Base-by-base conservation (phyloP, 1,284 basidiomycete species). In the Cryptococcus amylolentus region DNA sequence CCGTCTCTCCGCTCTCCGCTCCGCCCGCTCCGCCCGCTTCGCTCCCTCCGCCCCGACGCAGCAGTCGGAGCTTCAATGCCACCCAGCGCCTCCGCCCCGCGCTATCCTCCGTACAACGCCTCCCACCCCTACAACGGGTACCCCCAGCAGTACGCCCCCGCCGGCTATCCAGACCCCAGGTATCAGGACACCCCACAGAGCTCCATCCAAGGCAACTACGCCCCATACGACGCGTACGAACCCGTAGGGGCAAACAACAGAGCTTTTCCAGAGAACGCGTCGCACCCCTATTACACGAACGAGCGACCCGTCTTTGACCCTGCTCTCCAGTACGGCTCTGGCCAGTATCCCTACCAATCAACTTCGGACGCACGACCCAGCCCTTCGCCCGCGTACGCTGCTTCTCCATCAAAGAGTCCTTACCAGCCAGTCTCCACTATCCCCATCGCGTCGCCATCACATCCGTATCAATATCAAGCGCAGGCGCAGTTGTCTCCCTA, bases 31-130 rank as follows among this genome's bases (percentile, higher is more conserved):
- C n/a, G n/a, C n/a, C 23, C 16, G 12, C 46, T 8, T 28, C 31
- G 3, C 23, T 18, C 46, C n/a, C 13, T n/a, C 46, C 46, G 31
- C 18, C 42, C 18, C 42, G 42, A 16, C 42, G 28, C 48, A n/a
- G 23, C 28, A 51, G 39, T 51, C 49, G 50, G 50, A n/a, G 7
- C 38, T 42, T 51, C 50, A 37, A 51, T 51, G 50, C 41, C 50
- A 16, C 39, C 39, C 31, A 40, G 50, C 50, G 38, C 50, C 23
- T 23, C 37, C 23, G 28, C 42, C 31, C 26, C 50, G 26, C 39
- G 50, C 50, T 41, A 51, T 37, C 40, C 48, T 37, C 47, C 23
- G 6, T 26, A n/a, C 26, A 18, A 16, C 28, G 5, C 40, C 39
- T 41, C 20, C 40, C 26, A n/a, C 5, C 26, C 49, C 26, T 18